A percentile compares a stretch with the other conserved stretches of the same genome.
phyloP scores from a whole-genome alignment of 2,329 filamentous ascomycete species.

The Pestalotiopsis sp. region DNA sequence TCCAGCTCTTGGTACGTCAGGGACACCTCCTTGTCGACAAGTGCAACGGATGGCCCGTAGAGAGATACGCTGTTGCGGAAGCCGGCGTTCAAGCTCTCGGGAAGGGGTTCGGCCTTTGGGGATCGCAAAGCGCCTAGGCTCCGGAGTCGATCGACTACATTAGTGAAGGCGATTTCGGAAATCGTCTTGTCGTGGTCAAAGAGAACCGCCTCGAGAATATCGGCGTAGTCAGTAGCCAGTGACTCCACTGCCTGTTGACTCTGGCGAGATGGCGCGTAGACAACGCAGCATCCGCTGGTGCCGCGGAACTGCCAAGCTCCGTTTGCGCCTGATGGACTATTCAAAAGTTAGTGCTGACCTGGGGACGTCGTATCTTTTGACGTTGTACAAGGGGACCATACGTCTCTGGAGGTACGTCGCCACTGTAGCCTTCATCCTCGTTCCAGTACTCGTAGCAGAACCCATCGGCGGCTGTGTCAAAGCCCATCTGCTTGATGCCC shows the following conservation, averaged over 20 bases:
- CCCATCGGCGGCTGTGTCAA: neutral
- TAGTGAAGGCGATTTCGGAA: neutral
- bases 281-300: neutral
- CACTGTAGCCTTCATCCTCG: neutral
- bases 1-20: neutral
- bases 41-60: neutral
- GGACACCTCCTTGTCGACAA: neutral
- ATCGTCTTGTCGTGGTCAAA: neutral
- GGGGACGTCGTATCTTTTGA: neutral
- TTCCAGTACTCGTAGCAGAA: neutral
- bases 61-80: neutral
- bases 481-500: neutral
- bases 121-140: neutral
- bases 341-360: neutral
- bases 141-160: neutral
- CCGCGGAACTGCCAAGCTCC: neutral
- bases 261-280: neutral
- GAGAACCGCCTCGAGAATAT: neutral
- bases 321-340: neutral
- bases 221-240: neutral
- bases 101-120: neutral
- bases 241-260: neutral
- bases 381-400: neutral
- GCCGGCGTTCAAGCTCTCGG: neutral
- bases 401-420: neutral